A percentile compares a stretch with the other conserved stretches of the same genome.
Evolutionary conservation across 768 basidiomycete species (phyloP).

Genomic region (Podaxis carcinomalis): DNA sequence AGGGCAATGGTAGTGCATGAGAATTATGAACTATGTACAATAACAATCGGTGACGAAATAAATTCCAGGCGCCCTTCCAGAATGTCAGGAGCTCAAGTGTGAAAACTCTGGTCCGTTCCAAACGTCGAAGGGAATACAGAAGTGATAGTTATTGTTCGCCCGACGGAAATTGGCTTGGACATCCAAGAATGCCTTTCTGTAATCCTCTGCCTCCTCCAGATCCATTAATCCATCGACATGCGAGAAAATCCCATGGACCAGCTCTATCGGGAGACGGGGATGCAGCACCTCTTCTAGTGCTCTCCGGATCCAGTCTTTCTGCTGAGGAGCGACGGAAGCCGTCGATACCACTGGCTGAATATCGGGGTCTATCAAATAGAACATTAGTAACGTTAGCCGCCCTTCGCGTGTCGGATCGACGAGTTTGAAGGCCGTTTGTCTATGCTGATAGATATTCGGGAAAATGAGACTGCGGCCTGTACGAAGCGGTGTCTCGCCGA

Average conservation of each 20-base stretch:
- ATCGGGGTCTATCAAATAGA: constrained; percentile 49
- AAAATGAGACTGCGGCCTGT: constrained; percentile 39
- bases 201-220: constrained; percentile 30
- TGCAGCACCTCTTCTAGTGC: constrained; percentile 32
- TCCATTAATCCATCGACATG: constrained; percentile 36
- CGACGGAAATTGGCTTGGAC: constrained; percentile 33
- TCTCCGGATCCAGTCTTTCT: constrained; percentile 37
- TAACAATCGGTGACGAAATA: neutral
- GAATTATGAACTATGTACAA: neutral
- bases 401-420: constrained; percentile 37
- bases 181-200: constrained; percentile 25
- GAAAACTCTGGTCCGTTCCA: constrained; percentile 31
- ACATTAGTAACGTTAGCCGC: constrained; percentile 35
- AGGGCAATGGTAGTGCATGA: neutral
- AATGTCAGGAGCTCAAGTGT: neutral
- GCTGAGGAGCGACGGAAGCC: constrained; percentile 44
- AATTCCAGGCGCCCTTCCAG: neutral
- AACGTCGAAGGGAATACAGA: constrained; percentile 47
- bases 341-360: constrained; percentile 38
- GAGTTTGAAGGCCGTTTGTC: constrained; percentile 34
- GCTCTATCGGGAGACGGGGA: constrained; percentile 36
- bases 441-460: constrained; percentile 56
- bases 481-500: constrained; percentile 34
- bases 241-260: constrained; percentile 37
- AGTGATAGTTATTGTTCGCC: constrained; percentile 40